Base-by-base conservation (phyloP, 1,284 basidiomycete genomes). In the Naganishia liquefaciens region DNA sequence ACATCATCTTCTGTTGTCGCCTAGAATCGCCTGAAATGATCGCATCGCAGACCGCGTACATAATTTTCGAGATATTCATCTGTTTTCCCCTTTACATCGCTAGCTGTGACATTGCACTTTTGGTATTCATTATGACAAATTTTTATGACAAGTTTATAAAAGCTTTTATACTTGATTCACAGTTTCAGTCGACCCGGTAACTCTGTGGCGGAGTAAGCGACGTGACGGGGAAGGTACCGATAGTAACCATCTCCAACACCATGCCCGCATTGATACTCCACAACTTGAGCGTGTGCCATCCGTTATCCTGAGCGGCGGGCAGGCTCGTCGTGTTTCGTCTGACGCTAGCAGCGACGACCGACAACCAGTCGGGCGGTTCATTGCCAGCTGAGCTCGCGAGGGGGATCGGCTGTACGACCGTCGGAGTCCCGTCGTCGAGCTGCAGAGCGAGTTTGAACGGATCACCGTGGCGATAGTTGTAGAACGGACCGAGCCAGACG, bases 391-490 rank as follows among this genome's bases (percentile, higher is more conserved):
- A 49, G 0, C 77, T 71, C 6, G 82, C 79, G 39, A 76, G 65
- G 5, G 85, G 84, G 57, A 86, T 82, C 71, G 85, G 86, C 61
- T 84, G 77, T 40, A 81, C 79, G 7, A 63, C 54, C 33, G 81
- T 78, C 0, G 82, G 74, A 3, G 74, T 64, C n/a, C 75, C 75
- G 11, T 76, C 76, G 70, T 87, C 86, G 37, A 87, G 73, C 68
- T 85, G 82, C 2, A 87, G 69, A 3, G 84, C 86, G 65, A 87
- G 81, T 39, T 84, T 77, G 17, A 82, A 81, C 27, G 62, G 53
- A n/a, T 63, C 46, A 15, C 39, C 21, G n/a, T 21, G 30, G 30
- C 53, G 53, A 37, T 63, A 63, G 71, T 88, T 88, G 62, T 86
- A 76, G 0, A 85, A 82, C 0, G 87, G 86, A 0, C 86, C 83